phyloP scores from a whole-genome alignment of 805 yeast species.

The Candida mattraensis region DNA sequence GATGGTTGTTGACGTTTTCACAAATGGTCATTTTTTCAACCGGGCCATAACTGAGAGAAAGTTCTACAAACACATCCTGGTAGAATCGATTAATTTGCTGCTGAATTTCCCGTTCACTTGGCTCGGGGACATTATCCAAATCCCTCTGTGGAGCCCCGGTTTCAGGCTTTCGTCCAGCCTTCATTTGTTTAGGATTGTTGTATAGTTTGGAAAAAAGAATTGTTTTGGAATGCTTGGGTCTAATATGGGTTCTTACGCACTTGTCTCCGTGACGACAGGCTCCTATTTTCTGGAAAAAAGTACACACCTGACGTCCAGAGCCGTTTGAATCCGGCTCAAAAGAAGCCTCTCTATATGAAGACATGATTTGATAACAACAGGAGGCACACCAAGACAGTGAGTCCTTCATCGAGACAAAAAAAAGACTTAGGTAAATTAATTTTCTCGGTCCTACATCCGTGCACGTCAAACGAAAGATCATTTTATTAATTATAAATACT shows the following conservation, averaged over 20 bases:
- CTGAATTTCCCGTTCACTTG: slow-evolving; percentile 37
- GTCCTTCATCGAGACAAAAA: no score
- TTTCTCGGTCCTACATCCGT: no score
- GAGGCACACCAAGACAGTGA: no score
- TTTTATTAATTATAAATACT: no score
- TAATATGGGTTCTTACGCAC: slow-evolving; percentile 72
- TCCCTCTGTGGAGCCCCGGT: slow-evolving; percentile 21
- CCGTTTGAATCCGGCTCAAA: no score
- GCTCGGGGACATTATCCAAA: slow-evolving; percentile 4
- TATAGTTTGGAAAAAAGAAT: slow-evolving; percentile 65
- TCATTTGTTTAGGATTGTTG: slow-evolving; percentile 51
- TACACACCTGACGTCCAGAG: slow-evolving; percentile 24
- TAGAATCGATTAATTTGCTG: slow-evolving; percentile 59
- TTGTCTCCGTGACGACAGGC: slow-evolving; percentile 92
- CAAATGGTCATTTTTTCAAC: slow-evolving; percentile 70
- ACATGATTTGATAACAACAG: no score
- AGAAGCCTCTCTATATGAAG: no score
- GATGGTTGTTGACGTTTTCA: slow-evolving; percentile 78
- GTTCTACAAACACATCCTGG: slow-evolving; percentile 71
- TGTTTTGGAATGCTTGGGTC: slow-evolving; percentile 65
- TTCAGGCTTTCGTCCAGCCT: slow-evolving; percentile 35
- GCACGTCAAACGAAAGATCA: no score
- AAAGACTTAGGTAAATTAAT: no score
- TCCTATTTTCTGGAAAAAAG: slow-evolving; percentile 77
- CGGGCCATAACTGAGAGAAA: slow-evolving; percentile 43